Base-by-base conservation (phyloP, 2,329 filamentous ascomycete genomes). In the Chaetothyriales sp. region DNA sequence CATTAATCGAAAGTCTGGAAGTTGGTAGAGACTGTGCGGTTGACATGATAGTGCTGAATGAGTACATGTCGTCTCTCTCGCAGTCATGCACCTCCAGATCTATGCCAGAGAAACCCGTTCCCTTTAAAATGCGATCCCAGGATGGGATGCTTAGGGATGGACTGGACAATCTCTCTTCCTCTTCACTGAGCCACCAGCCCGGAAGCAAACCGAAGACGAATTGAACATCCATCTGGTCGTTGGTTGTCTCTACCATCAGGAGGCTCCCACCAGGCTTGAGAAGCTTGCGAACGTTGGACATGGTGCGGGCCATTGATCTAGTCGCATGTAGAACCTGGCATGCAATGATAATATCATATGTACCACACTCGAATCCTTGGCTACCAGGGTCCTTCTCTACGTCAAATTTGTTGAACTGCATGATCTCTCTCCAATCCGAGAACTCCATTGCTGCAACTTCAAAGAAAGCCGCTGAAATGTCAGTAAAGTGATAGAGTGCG, bases 141-240 rank as follows among this genome's bases (percentile, higher is more conserved):
- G 43, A 18, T n/a, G 49, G 19, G 4, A 46, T 5, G 7, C 40
- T 29, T 1, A 52, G 22, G 37, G 15, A 48, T n/a, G 50, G 50
- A 8, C n/a, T 18, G 15, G 29, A 22, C 15, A n/a, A 52, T 1
- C 67, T 60, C 19, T 63, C 60, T 19, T 61, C 48, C 51, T 66
- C 57, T 22, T 49, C 57, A 5, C 64, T 63, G 2, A 62, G 46
- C 67, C 67, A 70, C 69, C 67, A 72, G 0, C 68, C 69, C 8
- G 66, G 62, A 0, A 72, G 53, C 2, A 60, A 53, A 1, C 66
- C 66, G n/a, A 70, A 64, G 2, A 65, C 60, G 50, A 67, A 59
- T 1, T 43, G 40, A 1, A 52, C 22, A 7, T 57, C 20, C 2
- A 43, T n/a, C 13, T 2, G n/a, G 4, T 29, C 46, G 5, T 48